phyloP scores from a whole-genome alignment of 129 eudicot genomes.

The Deinandra increscens region DNA sequence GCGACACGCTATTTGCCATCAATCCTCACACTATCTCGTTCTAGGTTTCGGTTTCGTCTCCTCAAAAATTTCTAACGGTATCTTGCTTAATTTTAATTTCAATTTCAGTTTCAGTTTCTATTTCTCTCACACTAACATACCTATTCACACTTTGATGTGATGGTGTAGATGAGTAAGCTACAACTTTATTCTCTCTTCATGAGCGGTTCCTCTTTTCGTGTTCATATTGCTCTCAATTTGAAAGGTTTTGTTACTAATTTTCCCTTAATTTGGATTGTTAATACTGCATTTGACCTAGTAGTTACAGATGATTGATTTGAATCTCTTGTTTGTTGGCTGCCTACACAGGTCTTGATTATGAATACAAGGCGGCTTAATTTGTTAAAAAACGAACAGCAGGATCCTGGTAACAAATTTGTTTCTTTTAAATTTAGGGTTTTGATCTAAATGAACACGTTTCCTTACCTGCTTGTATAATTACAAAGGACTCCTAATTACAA shows the following conservation, averaged over 20 bases:
- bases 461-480: no score
- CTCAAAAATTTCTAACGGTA: no score
- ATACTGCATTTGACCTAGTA: neutral
- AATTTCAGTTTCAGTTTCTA: neutral
- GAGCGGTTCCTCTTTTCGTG: constrained; percentile 62
- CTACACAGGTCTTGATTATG: constrained; percentile 72
- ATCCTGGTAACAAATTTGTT: constrained; percentile 47
- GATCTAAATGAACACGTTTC: no score
- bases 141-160: neutral
- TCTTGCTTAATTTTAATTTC: no score
- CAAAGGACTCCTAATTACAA: no score
- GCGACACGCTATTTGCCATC: no score
- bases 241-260: constrained; percentile 36
- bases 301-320: constrained; percentile 4
- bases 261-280: neutral
- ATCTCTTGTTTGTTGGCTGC: constrained; percentile 12
- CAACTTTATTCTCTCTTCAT: constrained; percentile 50
- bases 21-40: no score
- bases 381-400: constrained; percentile 53
- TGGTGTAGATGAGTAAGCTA: constrained; percentile 22
- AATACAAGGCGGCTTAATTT: constrained; percentile 67
- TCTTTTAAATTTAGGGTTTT: neutral
- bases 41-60: no score
- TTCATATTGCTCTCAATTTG: constrained; percentile 64
- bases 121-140: neutral